These are phyloP conservation scores for Annulohypoxylon maeteangense DNA, from an alignment of 495 filamentous ascomycete species.

Conservation along the genomic window DNA sequence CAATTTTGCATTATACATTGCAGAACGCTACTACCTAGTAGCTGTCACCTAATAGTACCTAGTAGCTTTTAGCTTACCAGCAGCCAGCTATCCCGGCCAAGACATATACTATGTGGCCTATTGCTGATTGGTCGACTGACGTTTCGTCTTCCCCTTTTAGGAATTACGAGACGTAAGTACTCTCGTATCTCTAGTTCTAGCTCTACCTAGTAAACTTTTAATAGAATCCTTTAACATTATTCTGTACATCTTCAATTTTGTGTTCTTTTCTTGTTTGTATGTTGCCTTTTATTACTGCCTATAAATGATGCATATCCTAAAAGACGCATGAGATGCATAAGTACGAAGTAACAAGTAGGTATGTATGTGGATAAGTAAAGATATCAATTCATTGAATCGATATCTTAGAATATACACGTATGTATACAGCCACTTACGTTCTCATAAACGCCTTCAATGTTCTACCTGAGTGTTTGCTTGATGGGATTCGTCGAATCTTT, in stretches of 20 bases:
- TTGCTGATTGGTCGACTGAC: slow-evolving; percentile 29
- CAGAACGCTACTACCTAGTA: too few species aligned
- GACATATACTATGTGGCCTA: slow-evolving; percentile 1
- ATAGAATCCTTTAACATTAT: neutral
- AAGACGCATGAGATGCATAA: neutral
- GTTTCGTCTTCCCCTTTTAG: slow-evolving; percentile 39
- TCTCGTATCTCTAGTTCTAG: slow-evolving; percentile 5
- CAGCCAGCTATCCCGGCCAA: slow-evolving; percentile 21
- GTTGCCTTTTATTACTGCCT: neutral
- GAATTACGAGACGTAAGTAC: slow-evolving; percentile 41
- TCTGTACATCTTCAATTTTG: too few species aligned
- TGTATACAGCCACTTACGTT: neutral
- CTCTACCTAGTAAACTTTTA: too few species aligned
- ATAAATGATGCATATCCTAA: neutral
- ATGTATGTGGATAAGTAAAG: neutral
- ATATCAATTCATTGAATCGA: too few species aligned
- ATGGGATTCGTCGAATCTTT: neutral
- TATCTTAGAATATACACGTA: neutral
- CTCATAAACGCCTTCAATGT: neutral
- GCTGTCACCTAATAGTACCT: too few species aligned
- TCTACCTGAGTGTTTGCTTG: neutral
- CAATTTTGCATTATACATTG: too few species aligned
- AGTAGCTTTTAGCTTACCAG: slow-evolving; percentile 16
- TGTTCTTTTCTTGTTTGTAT: neutral
- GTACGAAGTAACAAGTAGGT: neutral